Conservation (phyloP, 768 basidiomycete species). For the Dentipellis fragilis region DNA sequence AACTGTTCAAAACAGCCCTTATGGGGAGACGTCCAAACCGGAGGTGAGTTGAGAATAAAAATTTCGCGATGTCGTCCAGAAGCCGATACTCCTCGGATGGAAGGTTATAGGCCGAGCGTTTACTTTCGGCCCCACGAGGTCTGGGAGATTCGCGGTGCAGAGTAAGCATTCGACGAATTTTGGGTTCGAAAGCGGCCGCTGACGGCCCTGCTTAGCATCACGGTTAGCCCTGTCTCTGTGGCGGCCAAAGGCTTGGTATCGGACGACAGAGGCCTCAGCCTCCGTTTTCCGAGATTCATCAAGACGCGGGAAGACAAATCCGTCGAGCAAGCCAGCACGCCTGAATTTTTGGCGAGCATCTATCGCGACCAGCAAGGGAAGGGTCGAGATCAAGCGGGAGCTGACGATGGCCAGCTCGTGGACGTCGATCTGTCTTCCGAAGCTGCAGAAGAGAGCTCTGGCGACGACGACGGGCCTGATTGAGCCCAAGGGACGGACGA, state of each 20-base stretch:
- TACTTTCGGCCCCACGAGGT: slow-evolving; percentile 69
- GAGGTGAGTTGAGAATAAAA: slow-evolving; percentile 33
- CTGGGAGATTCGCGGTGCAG: slow-evolving; percentile 83
- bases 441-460: slow-evolving; percentile 22
- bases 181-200: neutral
- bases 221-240: slow-evolving; percentile 75
- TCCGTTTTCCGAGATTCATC: slow-evolving; percentile 86
- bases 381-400: slow-evolving; percentile 24
- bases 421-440: slow-evolving; percentile 34
- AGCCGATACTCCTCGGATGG: neutral
- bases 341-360: slow-evolving; percentile 58
- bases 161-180: slow-evolving; percentile 29
- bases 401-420: slow-evolving; percentile 51
- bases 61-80: slow-evolving; percentile 1
- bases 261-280: slow-evolving; percentile 54
- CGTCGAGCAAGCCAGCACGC: slow-evolving; percentile 63
- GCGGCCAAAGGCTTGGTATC: slow-evolving; percentile 62
- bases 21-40: slow-evolving; percentile 53
- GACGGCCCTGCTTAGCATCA: slow-evolving; percentile 39
- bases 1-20: slow-evolving; percentile 40
- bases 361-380: slow-evolving; percentile 52
- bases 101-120: slow-evolving; percentile 50
- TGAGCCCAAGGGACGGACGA: neutral
- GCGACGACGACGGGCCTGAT: slow-evolving; percentile 14
- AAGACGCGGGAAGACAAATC: slow-evolving; percentile 63